Base-by-base conservation (phyloP, 1,284 basidiomycete species). In the Ceratobasidium sp. region DNA sequence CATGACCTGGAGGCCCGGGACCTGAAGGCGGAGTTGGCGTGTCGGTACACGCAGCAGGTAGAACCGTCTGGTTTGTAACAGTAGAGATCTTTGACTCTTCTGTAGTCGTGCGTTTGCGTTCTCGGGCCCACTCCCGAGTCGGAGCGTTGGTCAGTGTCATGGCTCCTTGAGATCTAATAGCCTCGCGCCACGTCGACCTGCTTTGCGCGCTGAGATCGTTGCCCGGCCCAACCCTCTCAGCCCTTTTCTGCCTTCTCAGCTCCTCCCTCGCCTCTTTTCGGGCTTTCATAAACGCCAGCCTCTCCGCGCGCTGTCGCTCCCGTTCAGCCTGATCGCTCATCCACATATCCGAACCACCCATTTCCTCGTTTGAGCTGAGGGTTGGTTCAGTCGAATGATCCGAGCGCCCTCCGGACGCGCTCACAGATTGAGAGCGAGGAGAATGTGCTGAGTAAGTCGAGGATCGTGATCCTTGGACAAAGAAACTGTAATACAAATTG, bases 381-480 rank as follows among this genome's bases (percentile, higher is more conserved):
- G 61, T 46, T 20, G 61, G 39, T 20, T 61, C 72, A 9, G 61
- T 49, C 13, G 66, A 68, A 13, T 68, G 49, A 9, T 68, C 66
- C 15, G 61, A 49, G 2, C 33, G 60, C 26, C 46, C 23, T 40
- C 15, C 39, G 9, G 46, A 56, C 18, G 26, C 60, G 28, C 44
- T 66, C 18, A 58, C 26, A 20, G 58, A 26, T 23, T 44, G 71
- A 1, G 71, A 64, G 20, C 44, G 60, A 9, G 70, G 40, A 9
- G 72, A 64, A 18, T 33, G 61, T 40, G 60, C 61, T 53, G 72
- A 76, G 40, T 76, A 76, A 64, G 61, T 44, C 10, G 72, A 76
- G 20, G 72, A 76, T 7, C 72, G 72, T 53, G 72, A 64, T 28
- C 72, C 72, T 42, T 76, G 60, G 39, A 76, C 60, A 33, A 76